Evolutionary conservation across 1,284 basidiomycete genomes (phyloP), one percentile per base, ranked within the genome.

Genomic region (Ustilago sp.): DNA sequence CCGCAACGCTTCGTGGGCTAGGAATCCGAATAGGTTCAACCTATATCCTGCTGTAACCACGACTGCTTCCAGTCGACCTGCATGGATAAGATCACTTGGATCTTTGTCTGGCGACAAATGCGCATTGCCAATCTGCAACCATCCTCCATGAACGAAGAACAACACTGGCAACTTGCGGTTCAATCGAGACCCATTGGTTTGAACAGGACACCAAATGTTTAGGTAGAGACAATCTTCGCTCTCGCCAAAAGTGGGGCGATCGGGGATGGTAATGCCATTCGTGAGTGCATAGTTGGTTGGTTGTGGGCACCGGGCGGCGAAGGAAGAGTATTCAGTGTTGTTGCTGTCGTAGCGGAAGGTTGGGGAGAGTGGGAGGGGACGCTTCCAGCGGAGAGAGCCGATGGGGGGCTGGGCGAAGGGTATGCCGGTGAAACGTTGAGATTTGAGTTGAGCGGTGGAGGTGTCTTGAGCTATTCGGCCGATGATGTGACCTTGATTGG

Each of bases 141-240:
- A 77, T 2, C 74, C 77, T 3, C 77, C 77, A n/a, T 77, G 74
- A 11, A 77, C 72, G 36, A 69, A 74, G 59, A 77, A 80, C 13
- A 74, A 54, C 19, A 80, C 74, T 0, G 77, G 71, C 6, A 72
- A 56, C 55, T 71, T 70, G 7, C 41, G 31, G 12, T 8, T 8
- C 13, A 7, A 8, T 23, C 59, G 23, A 0, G 52, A 56, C 9
- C 64, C 68, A 35, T 56, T 54, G 0, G 57, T 7, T 7, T 53
- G 53, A 2, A 58, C 54, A 3, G 77, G 77, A 31, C 57, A 56
- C 77, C 77, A 77, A 23, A 77, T 59, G 50, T 77, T 80, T 47
- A 80, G 77, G 48, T 77, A 74, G 36, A 80, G 70, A 19, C 77
- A 80, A 51, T 80, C 77, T 36, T 80, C 77, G 52, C 53, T 68